Evolutionary conservation across 192 early-diverging fungal species (phyloP).

Genomic region (Podochytrium sp.): DNA sequence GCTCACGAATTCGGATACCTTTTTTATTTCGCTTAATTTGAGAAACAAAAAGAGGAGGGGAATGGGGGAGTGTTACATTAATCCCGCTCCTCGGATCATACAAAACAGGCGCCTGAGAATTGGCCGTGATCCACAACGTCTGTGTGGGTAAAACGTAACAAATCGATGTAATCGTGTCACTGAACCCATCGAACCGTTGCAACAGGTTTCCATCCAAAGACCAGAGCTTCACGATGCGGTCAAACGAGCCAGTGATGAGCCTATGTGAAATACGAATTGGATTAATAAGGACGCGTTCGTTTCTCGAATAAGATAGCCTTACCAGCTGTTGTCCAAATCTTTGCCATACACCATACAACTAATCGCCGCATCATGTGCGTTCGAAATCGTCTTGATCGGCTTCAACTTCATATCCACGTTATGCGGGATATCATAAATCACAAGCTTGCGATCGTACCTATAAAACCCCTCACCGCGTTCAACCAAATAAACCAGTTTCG

Average conservation of each 20-base stretch:
- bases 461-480: neutral
- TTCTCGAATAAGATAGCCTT: neutral
- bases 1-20: slow-evolving; percentile 64
- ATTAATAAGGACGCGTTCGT: neutral
- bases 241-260: slow-evolving; percentile 67
- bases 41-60: neutral
- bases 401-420: slow-evolving; percentile 59
- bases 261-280: slow-evolving; percentile 24
- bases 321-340: slow-evolving; percentile 67
- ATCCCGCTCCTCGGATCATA: slow-evolving; percentile 62
- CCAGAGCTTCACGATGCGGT: slow-evolving; percentile 64
- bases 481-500: neutral
- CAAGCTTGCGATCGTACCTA: slow-evolving; percentile 61
- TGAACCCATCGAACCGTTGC: slow-evolving; percentile 63
- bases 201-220: slow-evolving; percentile 65
- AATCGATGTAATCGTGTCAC: slow-evolving; percentile 57
- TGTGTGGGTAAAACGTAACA: slow-evolving; percentile 63
- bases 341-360: slow-evolving; percentile 68
- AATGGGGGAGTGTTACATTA: slow-evolving; percentile 60
- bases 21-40: no score
- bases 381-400: slow-evolving; percentile 41
- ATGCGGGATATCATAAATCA: slow-evolving; percentile 64
- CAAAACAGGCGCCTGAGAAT: slow-evolving; percentile 52
- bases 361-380: slow-evolving; percentile 68
- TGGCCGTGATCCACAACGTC: slow-evolving; percentile 63